Evolutionary conservation across 2,329 filamentous ascomycete species (phyloP).

Genomic region (Penicillium sp.): DNA sequence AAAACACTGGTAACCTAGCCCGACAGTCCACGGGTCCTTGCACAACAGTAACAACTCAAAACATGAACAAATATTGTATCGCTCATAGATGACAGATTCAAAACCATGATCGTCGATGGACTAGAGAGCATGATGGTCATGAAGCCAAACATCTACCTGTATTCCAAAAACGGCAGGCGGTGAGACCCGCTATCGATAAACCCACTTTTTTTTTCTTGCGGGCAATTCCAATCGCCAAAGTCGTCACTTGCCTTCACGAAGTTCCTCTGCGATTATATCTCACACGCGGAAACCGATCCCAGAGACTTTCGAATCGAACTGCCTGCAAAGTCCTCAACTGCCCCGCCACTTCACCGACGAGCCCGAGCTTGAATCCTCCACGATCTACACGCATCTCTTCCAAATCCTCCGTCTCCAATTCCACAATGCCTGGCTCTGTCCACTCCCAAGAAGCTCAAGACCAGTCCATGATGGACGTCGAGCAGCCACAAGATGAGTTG

Average conservation of each 20-base stretch:
- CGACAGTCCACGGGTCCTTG: background rate
- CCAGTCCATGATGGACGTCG: conserved; percentile 44
- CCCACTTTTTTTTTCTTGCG: conserved; percentile 26
- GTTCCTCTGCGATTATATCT: background rate
- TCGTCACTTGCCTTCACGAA: background rate
- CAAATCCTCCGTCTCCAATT: background rate
- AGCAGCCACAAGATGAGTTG: conserved; percentile 18
- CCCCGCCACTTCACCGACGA: background rate
- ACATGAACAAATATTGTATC: background rate
- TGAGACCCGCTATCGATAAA: conserved; percentile 25
- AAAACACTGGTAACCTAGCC: background rate
- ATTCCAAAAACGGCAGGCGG: conserved; percentile 16
- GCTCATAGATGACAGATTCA: background rate
- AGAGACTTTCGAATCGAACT: background rate
- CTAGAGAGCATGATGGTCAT: background rate
- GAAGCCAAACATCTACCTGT: background rate
- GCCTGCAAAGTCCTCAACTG: background rate
- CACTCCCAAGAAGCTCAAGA: conserved; percentile 35
- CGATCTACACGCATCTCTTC: background rate
- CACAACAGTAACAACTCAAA: background rate
- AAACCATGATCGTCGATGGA: background rate
- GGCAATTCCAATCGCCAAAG: background rate
- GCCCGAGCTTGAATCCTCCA: background rate
- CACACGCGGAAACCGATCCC: background rate
- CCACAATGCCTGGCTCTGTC: conserved; percentile 40